phyloP scores from a whole-genome alignment of 495 filamentous ascomycete genomes.

The Penicillium paxilli region DNA sequence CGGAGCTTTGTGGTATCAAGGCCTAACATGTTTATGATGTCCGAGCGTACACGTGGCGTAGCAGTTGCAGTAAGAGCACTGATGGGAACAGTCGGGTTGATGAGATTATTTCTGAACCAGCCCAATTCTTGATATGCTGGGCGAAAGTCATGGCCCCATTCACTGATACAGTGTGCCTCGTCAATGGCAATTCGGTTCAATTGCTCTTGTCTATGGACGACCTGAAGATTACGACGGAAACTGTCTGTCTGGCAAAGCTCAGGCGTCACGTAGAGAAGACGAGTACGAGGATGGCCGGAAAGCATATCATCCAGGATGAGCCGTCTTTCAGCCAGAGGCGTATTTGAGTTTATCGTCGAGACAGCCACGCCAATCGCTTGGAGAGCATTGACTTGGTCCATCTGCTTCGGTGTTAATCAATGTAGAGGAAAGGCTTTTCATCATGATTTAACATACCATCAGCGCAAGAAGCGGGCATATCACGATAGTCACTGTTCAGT shows the following conservation, averaged over 20 bases:
- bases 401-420: constrained; percentile 43
- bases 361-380: constrained; percentile 73
- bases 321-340: constrained; percentile 59
- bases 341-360: constrained; percentile 84
- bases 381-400: constrained; percentile 87
- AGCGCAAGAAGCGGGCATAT: constrained; percentile 87
- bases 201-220: constrained; percentile 79
- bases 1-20: constrained; percentile 62
- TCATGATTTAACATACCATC: constrained; percentile 59
- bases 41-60: constrained; percentile 71
- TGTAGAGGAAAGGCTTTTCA: neutral
- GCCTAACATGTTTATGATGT: constrained; percentile 74
- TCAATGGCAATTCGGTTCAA: constrained; percentile 85
- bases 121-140: constrained; percentile 84
- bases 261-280: constrained; percentile 91
- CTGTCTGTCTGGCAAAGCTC: constrained; percentile 78
- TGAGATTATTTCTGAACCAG: constrained; percentile 76
- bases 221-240: constrained; percentile 71
- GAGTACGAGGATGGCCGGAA: constrained; percentile 79
- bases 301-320: constrained; percentile 76
- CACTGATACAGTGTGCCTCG: constrained; percentile 95
- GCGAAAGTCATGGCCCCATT: constrained; percentile 99
- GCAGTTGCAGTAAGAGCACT: constrained; percentile 92
- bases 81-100: constrained; percentile 81
- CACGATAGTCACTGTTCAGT: constrained; percentile 74